phyloP scores from a whole-genome alignment of 768 basidiomycete genomes.

The Tubosaeta brunneosetosa region DNA sequence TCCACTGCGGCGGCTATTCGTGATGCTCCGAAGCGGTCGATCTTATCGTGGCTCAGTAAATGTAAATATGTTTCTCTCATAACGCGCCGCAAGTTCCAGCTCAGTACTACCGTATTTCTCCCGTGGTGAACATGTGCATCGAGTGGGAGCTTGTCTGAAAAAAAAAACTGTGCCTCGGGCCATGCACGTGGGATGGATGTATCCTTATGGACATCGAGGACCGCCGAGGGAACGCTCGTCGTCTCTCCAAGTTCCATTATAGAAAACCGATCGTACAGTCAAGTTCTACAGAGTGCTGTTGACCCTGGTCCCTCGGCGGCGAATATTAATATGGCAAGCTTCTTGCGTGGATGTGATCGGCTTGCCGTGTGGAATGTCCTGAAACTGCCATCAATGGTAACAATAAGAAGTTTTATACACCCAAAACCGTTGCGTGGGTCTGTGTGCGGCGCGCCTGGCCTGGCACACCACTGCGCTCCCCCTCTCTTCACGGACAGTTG shows the following conservation, averaged over 20 bases:
- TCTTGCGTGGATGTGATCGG: background rate
- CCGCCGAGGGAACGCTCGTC: background rate
- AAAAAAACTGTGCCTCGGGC: conserved; percentile 6
- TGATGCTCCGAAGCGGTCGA: background rate
- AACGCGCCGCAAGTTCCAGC: background rate
- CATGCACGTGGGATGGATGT: background rate
- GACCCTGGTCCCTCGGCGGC: background rate
- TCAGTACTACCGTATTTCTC: background rate
- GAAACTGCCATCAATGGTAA: too few relatives aligned
- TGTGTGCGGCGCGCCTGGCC: too few relatives aligned
- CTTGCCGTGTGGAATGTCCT: background rate
- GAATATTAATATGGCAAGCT: background rate
- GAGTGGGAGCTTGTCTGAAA: too few relatives aligned
- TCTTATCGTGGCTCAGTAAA: background rate
- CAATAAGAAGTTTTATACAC: too few relatives aligned
- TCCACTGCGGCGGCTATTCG: too few relatives aligned
- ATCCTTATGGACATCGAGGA: background rate
- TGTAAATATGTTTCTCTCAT: background rate
- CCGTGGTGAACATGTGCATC: background rate
- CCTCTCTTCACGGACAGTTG: too few relatives aligned
- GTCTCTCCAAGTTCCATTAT: background rate
- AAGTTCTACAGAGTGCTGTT: background rate
- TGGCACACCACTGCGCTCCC: too few relatives aligned
- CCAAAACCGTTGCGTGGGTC: too few relatives aligned
- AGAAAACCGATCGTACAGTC: background rate